These are phyloP conservation scores for Wickerhamomyces subpelliculosus DNA, from an alignment of 805 yeast species.

Conservation along the genomic window DNA sequence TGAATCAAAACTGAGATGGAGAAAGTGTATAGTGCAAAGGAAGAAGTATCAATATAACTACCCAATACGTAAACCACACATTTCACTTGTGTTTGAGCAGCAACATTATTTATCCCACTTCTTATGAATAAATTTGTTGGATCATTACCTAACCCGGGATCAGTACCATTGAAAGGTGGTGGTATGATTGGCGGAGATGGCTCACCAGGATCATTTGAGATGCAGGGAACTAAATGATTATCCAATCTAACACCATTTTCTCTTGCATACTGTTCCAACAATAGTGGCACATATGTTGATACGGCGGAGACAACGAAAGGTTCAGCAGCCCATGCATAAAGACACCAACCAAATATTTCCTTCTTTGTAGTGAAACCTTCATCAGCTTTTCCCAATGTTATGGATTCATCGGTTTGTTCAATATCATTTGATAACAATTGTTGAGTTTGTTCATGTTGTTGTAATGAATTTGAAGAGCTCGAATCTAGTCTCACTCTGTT, in stretches of 20 bases:
- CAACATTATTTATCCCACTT: too few species aligned
- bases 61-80: slow-evolving; percentile 45
- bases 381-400: background rate
- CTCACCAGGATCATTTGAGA: too few species aligned
- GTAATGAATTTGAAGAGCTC: background rate
- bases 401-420: background rate
- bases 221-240: slow-evolving; percentile 55
- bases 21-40: slow-evolving; percentile 68
- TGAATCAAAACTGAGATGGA: slow-evolving; percentile 68
- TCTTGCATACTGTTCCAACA: slow-evolving; percentile 66
- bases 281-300: slow-evolving; percentile 68
- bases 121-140: background rate
- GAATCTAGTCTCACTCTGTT: background rate
- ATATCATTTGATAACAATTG: background rate
- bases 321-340: slow-evolving; percentile 69
- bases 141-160: slow-evolving; percentile 1
- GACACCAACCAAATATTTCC: slow-evolving; percentile 61
- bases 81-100: slow-evolving; percentile 6
- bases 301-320: slow-evolving; percentile 77
- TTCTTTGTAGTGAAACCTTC: slow-evolving; percentile 26
- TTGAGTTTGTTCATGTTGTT: background rate
- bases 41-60: slow-evolving; percentile 58
- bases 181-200: slow-evolving; percentile 25
- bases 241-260: slow-evolving; percentile 58
- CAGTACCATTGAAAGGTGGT: slow-evolving; percentile 20